Conservation (phyloP, 805 yeast species). For the Lipomyces kockii region DNA sequence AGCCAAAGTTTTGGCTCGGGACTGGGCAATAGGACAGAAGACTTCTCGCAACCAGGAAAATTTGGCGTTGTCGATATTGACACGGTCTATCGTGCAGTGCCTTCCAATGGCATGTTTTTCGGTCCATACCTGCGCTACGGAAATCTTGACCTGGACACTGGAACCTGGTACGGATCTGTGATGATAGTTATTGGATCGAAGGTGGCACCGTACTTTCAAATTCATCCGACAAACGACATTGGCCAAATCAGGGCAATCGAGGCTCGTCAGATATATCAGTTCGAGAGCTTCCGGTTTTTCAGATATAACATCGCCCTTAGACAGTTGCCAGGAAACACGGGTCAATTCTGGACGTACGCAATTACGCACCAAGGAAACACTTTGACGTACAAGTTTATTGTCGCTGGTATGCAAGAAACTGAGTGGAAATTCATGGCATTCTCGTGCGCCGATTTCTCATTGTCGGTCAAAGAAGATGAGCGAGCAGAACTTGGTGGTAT, state of each 20-base stretch:
- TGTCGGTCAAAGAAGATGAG: slow-evolving; percentile 30
- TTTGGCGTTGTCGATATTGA: slow-evolving; percentile 30
- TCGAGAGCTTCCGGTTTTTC: slow-evolving; percentile 25
- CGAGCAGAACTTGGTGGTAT: slow-evolving; percentile 54
- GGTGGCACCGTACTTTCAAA: slow-evolving; percentile 30
- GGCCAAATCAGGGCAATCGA: slow-evolving; percentile 21
- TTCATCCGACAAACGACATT: slow-evolving; percentile 32
- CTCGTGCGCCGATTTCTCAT: slow-evolving; percentile 36
- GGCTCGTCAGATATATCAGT: slow-evolving; percentile 22
- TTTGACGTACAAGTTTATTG: slow-evolving; percentile 32
- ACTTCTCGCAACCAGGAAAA: slow-evolving; percentile 33
- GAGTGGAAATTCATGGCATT: slow-evolving; percentile 36
- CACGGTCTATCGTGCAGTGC: slow-evolving; percentile 20
- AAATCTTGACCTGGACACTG: slow-evolving; percentile 29
- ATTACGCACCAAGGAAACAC: slow-evolving; percentile 27
- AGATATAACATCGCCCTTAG: slow-evolving; percentile 20
- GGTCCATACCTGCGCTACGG: slow-evolving; percentile 35
- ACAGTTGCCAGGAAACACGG: slow-evolving; percentile 13
- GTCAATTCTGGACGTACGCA: slow-evolving; percentile 34
- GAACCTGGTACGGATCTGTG: slow-evolving; percentile 32
- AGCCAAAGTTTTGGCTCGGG: background rate
- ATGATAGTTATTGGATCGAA: slow-evolving; percentile 23
- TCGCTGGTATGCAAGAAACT: slow-evolving; percentile 29
- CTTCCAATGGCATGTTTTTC: slow-evolving; percentile 31
- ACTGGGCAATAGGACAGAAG: slow-evolving; percentile 10